These are phyloP conservation scores for Leccinum variicolor DNA, from an alignment of 768 basidiomycete genomes.

Conservation along the genomic window DNA sequence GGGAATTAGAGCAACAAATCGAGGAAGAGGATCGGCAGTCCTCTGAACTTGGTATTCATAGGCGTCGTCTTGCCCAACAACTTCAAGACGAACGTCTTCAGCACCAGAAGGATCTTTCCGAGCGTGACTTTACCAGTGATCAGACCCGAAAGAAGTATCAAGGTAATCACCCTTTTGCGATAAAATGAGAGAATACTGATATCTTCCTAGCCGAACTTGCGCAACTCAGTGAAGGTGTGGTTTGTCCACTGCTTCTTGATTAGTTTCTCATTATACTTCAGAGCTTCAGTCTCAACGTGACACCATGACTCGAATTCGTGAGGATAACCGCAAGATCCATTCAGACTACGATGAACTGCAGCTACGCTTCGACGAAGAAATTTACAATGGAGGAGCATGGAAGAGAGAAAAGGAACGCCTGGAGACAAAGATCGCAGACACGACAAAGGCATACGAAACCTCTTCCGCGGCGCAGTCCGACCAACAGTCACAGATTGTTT, in stretches of 20 bases:
- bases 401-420: constrained; percentile 85
- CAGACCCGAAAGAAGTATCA: constrained; percentile 88
- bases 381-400: constrained; percentile 76
- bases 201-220: constrained; percentile 61
- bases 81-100: constrained; percentile 77
- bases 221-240: constrained; percentile 71
- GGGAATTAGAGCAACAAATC: constrained; percentile 58
- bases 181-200: constrained; percentile 6
- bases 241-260: neutral
- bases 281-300: constrained; percentile 80
- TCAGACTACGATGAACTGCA: constrained; percentile 77
- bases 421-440: constrained; percentile 75
- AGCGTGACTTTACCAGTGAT: constrained; percentile 73
- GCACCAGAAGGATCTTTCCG: constrained; percentile 75
- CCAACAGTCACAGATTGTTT: constrained; percentile 81
- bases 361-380: constrained; percentile 70
- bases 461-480: constrained; percentile 70
- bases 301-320: constrained; percentile 68
- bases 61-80: constrained; percentile 68
- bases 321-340: constrained; percentile 75
- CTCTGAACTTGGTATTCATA: constrained; percentile 60
- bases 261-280: constrained; percentile 24
- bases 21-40: constrained; percentile 68
- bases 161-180: constrained; percentile 38
- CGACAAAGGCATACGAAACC: constrained; percentile 73